Base-by-base conservation (phyloP, 306 rosid species). In the Sindora glabra region DNA sequence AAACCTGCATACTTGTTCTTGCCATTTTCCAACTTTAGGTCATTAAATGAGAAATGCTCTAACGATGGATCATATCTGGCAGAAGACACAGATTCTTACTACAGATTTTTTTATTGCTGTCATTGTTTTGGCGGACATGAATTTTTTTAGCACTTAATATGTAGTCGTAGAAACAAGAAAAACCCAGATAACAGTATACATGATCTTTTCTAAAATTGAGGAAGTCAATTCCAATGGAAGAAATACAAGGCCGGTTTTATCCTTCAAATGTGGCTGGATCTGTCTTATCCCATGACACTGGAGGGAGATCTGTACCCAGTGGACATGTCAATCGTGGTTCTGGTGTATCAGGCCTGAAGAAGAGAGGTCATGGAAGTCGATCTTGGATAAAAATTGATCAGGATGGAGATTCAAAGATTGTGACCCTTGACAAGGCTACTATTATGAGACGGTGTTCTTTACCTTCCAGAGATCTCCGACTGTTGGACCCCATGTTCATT, bases 311-410 rank as follows among this genome's bases (percentile, higher is more conserved):
- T 47, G 38, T 64, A 38, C 59, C 52, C n/a, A 38, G 40, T 45
- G 74, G 59, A 65, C 71, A 79, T 62, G 68, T 32, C 18, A 68
- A 61, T 73, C 74, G 77, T 16, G 85, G 79, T 51, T 8, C 81
- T 53, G 67, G 62, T 50, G 37, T 82, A 36, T 60, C 75, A 53
- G 88, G 77, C 72, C 49, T 74, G 68, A 92, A 92, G 83, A 88
- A 91, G 79, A 83, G 96, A 77, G 86, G 86, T 60, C 98, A 88
- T 21, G 98, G 95, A 57, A 79, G 67, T 65, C 96, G 98, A n/a
- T 92, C 98, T 63, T 92, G 98, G 98, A 88, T 86, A 77, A 79
- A 81, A 59, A 86, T 88, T 60, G 80, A 72, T 74, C 64, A 75
- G 44, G 76, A 72, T 77, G 98, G 96, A 17, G 68, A 79, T 62